phyloP scores from a whole-genome alignment of 2,329 filamentous ascomycete genomes.

The Thielaviopsis ethacetica region DNA sequence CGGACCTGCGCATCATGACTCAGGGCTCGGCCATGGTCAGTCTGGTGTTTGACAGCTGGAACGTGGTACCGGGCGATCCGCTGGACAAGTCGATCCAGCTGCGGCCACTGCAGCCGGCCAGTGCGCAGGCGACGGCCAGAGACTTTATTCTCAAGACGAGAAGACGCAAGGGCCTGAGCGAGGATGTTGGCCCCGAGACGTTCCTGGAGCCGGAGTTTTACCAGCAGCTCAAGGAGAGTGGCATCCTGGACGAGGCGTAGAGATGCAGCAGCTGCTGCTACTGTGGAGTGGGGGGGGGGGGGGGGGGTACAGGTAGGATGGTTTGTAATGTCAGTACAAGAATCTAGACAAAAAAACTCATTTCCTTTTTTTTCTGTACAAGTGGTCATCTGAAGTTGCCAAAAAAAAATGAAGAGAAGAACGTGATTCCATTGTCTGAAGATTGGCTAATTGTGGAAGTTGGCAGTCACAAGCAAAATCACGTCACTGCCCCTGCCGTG shows the following conservation, averaged over 20 bases:
- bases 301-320: background rate
- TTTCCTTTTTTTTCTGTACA: background rate
- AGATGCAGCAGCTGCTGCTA: too few relatives aligned
- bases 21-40: conserved; percentile 83
- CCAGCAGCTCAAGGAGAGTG: conserved; percentile 72
- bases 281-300: too few relatives aligned
- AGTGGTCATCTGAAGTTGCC: too few relatives aligned
- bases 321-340: background rate
- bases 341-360: background rate
- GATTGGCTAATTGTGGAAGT: too few relatives aligned
- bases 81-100: conserved; percentile 74
- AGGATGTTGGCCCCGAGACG: conserved; percentile 90
- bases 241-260: conserved; percentile 50
- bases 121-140: conserved; percentile 73
- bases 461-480: too few relatives aligned
- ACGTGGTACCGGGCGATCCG: conserved; percentile 86
- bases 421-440: too few relatives aligned
- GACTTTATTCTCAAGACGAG: conserved; percentile 97
- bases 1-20: conserved; percentile 87
- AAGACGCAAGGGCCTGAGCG: conserved; percentile 78
- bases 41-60: conserved; percentile 92
- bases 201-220: conserved; percentile 94
- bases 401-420: too few relatives aligned
- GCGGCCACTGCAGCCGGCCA: conserved; percentile 72
- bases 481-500: too few relatives aligned